Percentiles rank a stretch among this genome's conserved stretches.
Evolutionary conservation across 495 filamentous ascomycete species (phyloP).

Genomic region (Aspergillus baeticus): DNA sequence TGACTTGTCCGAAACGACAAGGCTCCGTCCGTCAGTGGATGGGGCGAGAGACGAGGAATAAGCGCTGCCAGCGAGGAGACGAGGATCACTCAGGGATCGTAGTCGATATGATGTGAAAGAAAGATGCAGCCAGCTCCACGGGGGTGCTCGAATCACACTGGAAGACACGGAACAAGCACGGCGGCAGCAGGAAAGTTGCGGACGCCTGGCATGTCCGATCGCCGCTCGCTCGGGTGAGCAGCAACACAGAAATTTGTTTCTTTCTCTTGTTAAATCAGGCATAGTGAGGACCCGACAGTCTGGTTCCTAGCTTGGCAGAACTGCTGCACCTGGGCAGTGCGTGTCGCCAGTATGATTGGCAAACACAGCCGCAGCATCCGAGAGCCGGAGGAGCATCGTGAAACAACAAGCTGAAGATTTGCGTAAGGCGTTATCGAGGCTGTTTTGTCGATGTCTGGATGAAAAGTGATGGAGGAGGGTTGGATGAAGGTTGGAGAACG

Average conservation of each 20-base stretch:
- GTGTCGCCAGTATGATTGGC: conserved; percentile 28
- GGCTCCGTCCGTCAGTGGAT: conserved; percentile 3
- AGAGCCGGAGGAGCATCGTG: conserved; percentile 1
- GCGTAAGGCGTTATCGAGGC: neutral
- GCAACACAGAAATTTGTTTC: conserved; percentile 16
- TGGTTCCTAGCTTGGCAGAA: conserved; percentile 34
- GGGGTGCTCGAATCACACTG: conserved; percentile 10
- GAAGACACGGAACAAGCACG: conserved; percentile 2
- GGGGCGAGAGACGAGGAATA: neutral
- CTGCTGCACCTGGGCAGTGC: conserved; percentile 23
- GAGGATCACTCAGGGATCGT: conserved; percentile 9
- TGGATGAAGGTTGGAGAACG: conserved; percentile 3
- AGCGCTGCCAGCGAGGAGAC: conserved; percentile 3
- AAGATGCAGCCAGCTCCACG: conserved; percentile 9
- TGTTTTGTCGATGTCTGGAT: neutral
- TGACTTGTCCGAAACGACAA: conserved; percentile 14
- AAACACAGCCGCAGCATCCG: conserved; percentile 26
- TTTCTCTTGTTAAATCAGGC: conserved; percentile 21
- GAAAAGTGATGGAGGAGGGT: neutral
- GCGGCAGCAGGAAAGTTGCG: conserved; percentile 10
- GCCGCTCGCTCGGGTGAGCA: conserved; percentile 16
- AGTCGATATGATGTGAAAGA: conserved; percentile 9
- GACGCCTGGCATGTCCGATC: conserved; percentile 19
- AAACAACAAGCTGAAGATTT: neutral
- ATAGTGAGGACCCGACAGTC: conserved; percentile 35